phyloP scores from a whole-genome alignment of 2,329 filamentous ascomycete species.

The Fusarium denticulatum region DNA sequence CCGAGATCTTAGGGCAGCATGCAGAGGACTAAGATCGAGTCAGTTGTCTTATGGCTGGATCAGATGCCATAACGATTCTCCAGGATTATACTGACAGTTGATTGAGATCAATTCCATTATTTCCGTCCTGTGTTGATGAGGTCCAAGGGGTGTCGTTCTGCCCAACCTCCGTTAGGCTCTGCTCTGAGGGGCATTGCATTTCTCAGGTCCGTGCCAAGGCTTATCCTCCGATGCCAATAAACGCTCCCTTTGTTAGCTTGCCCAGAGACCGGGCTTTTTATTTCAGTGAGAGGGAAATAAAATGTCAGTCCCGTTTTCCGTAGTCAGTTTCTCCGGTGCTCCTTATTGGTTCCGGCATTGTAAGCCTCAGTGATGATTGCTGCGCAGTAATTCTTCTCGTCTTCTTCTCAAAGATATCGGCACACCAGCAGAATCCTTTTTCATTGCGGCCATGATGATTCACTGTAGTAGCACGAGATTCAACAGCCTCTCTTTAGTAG shows the following conservation, averaged over 20 bases:
- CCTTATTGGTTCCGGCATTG: accelerated
- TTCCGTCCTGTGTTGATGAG: neutral
- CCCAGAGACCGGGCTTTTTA: neutral
- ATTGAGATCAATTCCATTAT: neutral
- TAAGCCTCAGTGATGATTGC: neutral
- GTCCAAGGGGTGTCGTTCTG: too few relatives aligned
- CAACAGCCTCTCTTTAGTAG: accelerated
- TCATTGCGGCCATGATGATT: neutral
- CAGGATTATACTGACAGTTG: accelerated
- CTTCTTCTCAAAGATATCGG: accelerated
- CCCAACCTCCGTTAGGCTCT: neutral
- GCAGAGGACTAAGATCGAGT: neutral
- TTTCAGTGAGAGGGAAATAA: neutral
- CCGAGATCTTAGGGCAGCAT: neutral
- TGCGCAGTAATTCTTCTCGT: accelerated
- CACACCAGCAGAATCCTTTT: too few relatives aligned
- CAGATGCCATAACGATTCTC: too few relatives aligned
- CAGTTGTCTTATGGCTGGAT: accelerated
- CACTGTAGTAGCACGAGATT: neutral
- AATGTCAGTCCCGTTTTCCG: neutral
- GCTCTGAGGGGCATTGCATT: neutral
- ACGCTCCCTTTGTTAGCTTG: neutral
- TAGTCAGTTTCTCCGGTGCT: neutral
- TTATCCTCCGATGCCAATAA: neutral
- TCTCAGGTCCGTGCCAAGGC: neutral